Percentiles rank a stretch among this genome's conserved stretches.
Evolutionary conservation across 352 stramenopile species (phyloP).

Genomic region (Pythium monospermum): DNA sequence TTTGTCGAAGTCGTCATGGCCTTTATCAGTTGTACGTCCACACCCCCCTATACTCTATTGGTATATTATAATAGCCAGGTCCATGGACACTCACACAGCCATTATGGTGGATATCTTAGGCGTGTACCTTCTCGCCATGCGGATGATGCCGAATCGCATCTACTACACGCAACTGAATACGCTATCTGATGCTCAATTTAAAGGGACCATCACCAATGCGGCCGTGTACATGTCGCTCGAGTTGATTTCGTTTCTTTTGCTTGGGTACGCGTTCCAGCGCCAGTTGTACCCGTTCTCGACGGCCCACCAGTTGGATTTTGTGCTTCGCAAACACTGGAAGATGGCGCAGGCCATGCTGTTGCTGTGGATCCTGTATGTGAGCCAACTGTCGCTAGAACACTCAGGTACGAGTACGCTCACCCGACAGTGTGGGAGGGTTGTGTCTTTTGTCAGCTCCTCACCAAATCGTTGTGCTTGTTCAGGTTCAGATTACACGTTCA

Average conservation of each 20-base stretch:
- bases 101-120: too few species aligned
- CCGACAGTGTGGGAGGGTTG: too few species aligned
- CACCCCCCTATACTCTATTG: too few species aligned
- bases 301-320: background rate
- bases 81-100: too few species aligned
- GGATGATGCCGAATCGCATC: background rate
- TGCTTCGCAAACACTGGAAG: background rate
- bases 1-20: too few species aligned
- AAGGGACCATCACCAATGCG: background rate
- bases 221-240: background rate
- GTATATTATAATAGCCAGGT: too few species aligned
- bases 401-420: background rate
- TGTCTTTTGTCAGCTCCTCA: too few species aligned
- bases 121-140: background rate
- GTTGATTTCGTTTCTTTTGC: background rate
- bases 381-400: background rate
- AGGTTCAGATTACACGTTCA: background rate
- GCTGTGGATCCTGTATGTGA: constrained; percentile 1
- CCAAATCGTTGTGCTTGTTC: too few species aligned
- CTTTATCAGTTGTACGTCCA: too few species aligned
- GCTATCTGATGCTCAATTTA: background rate
- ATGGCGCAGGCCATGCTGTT: constrained; percentile 1
- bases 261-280: background rate
- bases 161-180: background rate
- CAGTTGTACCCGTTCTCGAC: background rate